Percentiles rank a stretch among this genome's conserved stretches.
phyloP scores from a whole-genome alignment of 345 rosid genomes.

The Mercurialis annua region DNA sequence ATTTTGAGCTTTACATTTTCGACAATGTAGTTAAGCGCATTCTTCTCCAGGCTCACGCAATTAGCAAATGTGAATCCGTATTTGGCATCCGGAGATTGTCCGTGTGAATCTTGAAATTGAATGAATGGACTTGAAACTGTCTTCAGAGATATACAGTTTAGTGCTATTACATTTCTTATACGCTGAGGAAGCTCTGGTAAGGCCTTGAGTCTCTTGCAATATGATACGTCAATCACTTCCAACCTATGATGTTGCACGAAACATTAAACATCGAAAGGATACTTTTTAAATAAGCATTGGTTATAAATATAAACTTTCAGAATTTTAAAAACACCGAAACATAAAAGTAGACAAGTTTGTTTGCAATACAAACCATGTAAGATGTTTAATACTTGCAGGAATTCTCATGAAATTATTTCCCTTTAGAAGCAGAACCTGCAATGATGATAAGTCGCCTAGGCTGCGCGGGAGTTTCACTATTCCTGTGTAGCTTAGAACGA shows the following conservation, averaged over 20 bases:
- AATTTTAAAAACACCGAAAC: too few relatives aligned
- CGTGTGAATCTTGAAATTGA: background rate
- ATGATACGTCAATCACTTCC: background rate
- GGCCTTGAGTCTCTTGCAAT: conserved; percentile 11
- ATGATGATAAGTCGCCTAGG: background rate
- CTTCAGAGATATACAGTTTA: conserved; percentile 2
- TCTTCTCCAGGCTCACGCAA: conserved; percentile 11
- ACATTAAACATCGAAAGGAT: too few relatives aligned
- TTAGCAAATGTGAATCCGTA: background rate
- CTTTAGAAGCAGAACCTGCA: background rate
- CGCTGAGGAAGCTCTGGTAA: conserved; percentile 16
- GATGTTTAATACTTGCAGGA: conserved; percentile 10
- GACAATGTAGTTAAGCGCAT: background rate
- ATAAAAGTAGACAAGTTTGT: too few relatives aligned
- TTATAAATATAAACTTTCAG: too few relatives aligned
- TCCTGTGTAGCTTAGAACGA: background rate
- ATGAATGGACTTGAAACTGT: conserved; percentile 11
- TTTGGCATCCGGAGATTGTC: background rate
- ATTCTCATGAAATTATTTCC: background rate
- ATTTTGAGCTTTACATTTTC: background rate
- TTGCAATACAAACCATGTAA: too few relatives aligned
- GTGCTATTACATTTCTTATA: background rate
- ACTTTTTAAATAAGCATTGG: too few relatives aligned
- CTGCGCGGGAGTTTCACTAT: background rate
- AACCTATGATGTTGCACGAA: too few relatives aligned